Evolutionary conservation across 495 filamentous ascomycete species (phyloP).

Genomic region (Annulohypoxylon bovei): DNA sequence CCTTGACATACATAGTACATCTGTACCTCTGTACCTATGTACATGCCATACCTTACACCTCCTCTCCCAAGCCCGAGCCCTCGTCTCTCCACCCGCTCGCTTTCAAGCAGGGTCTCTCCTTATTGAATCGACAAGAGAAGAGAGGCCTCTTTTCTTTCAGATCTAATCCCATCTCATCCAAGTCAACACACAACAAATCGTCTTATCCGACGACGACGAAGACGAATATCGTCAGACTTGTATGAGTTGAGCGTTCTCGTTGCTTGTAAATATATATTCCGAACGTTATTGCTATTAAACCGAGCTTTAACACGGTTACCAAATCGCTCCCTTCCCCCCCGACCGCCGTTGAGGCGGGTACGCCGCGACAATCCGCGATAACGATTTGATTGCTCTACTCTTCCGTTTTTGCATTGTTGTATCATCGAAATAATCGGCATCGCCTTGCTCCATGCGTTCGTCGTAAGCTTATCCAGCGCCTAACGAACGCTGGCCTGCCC

Average conservation of each 20-base stretch:
- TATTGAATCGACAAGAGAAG: conserved; percentile 32
- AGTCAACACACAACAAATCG: conserved; percentile 14
- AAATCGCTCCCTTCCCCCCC: conserved; percentile 36
- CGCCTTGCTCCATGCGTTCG: conserved; percentile 54
- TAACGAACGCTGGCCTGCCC: conserved; percentile 54
- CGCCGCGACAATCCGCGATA: conserved; percentile 40
- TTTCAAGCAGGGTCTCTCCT: conserved; percentile 46
- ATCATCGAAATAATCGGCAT: conserved; percentile 22
- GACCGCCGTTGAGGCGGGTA: conserved; percentile 41
- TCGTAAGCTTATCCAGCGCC: conserved; percentile 51
- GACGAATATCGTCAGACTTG: conserved; percentile 13
- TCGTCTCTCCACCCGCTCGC: conserved; percentile 44
- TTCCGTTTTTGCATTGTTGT: conserved; percentile 25
- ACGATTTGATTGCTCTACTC: conserved; percentile 34
- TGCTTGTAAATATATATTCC: conserved; percentile 29
- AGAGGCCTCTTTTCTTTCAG: conserved; percentile 21
- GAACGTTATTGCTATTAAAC: conserved; percentile 12
- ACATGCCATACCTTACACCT: conserved; percentile 29
- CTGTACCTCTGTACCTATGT: not conserved
- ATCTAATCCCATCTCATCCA: conserved; percentile 23
- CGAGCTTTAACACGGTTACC: conserved; percentile 20
- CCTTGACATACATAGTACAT: conserved; percentile 32
- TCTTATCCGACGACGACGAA: conserved; percentile 1
- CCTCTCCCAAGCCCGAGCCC: conserved; percentile 41
- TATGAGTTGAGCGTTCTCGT: conserved; percentile 22